phyloP scores from a whole-genome alignment of 1,139 yeast species.

The Sugiyamaella xylanicola region DNA sequence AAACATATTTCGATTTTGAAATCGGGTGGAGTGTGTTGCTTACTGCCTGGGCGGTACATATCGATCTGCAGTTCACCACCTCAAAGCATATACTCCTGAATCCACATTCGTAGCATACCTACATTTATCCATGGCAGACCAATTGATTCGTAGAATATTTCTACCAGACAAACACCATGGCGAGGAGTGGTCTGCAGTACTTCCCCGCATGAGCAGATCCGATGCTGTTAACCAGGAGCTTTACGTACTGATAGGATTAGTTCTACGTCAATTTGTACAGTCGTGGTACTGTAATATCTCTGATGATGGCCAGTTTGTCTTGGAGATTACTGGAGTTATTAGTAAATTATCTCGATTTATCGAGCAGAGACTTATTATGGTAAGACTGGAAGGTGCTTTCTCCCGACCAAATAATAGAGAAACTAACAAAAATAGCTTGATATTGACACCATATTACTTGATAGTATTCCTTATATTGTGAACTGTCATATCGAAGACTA shows the following conservation, averaged over 20 bases:
- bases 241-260: slow-evolving; percentile 49
- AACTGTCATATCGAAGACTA: slow-evolving; percentile 43
- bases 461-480: slow-evolving; percentile 48
- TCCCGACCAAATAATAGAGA: neutral
- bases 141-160: slow-evolving; percentile 37
- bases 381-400: neutral
- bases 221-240: slow-evolving; percentile 47
- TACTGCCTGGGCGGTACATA: too few relatives aligned
- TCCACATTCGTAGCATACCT: neutral
- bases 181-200: slow-evolving; percentile 33
- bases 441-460: slow-evolving; percentile 44
- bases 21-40: too few relatives aligned
- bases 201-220: slow-evolving; percentile 42
- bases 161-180: slow-evolving; percentile 29
- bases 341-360: slow-evolving; percentile 46
- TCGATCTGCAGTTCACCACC: too few relatives aligned
- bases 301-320: slow-evolving; percentile 46
- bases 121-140: slow-evolving; percentile 24
- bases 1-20: too few relatives aligned
- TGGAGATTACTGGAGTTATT: slow-evolving; percentile 44
- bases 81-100: neutral
- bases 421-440: slow-evolving; percentile 28
- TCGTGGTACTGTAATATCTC: slow-evolving; percentile 50
- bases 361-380: slow-evolving; percentile 41
- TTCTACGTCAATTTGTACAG: slow-evolving; percentile 49